These are phyloP conservation scores for Chalciporus piperatus DNA, from an alignment of 768 basidiomycete genomes.

Conservation along the genomic window DNA sequence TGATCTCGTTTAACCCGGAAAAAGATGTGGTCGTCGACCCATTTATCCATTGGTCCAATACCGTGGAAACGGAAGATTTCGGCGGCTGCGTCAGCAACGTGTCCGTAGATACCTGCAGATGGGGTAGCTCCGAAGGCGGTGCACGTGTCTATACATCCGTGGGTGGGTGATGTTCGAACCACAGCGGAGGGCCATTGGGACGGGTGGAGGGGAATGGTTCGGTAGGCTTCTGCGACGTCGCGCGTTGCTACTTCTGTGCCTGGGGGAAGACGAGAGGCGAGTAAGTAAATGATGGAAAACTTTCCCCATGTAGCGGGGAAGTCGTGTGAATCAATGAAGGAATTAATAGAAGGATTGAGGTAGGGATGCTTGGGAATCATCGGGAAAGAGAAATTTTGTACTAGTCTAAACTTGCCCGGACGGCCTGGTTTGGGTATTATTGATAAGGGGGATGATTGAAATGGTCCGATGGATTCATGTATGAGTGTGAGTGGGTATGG, in stretches of 20 bases:
- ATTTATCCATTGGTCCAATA: constrained; percentile 4
- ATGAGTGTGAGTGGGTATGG: constrained; percentile 2
- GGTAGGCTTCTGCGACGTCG: background rate
- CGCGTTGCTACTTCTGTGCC: background rate
- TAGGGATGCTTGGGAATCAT: background rate
- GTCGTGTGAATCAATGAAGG: background rate
- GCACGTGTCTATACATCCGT: background rate
- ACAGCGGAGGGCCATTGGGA: background rate
- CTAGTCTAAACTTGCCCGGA: constrained; percentile 11
- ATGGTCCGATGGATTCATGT: constrained; percentile 12
- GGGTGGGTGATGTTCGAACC: rapidly evolving
- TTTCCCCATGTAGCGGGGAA: background rate
- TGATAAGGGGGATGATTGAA: constrained; percentile 18
- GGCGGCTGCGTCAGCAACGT: constrained; percentile 2
- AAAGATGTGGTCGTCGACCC: constrained; percentile 8
- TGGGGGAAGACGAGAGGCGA: background rate
- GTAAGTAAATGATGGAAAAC: background rate
- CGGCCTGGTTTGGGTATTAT: constrained; percentile 19
- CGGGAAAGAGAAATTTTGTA: constrained; percentile 22
- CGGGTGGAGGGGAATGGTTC: background rate
- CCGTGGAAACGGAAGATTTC: background rate
- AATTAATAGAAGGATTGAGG: background rate
- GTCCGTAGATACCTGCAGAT: background rate
- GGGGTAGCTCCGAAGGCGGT: background rate
- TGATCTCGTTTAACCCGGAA: no score